phyloP scores from a whole-genome alignment of 371 early-diverging fungal genomes.

The Apophysomyces variabilis region DNA sequence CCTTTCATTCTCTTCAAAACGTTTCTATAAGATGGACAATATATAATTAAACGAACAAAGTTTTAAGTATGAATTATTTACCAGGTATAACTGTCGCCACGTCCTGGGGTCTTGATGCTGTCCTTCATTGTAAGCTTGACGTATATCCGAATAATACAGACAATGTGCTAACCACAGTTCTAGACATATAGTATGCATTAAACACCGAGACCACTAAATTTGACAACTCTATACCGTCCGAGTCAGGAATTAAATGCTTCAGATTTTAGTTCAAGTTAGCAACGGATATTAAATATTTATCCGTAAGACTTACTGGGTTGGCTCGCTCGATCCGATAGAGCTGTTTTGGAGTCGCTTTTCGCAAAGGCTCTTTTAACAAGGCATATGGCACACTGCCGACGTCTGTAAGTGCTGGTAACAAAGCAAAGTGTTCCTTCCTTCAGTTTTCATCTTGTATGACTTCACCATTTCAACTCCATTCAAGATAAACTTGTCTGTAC shows the following conservation, averaged over 20 bases:
- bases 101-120: conserved; percentile 27
- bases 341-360: conserved; percentile 44
- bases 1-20: conserved; percentile 36
- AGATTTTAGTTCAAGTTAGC: not conserved
- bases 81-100: conserved; percentile 45
- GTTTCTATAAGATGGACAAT: conserved; percentile 22
- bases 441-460: not conserved
- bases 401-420: conserved; percentile 32
- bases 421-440: not conserved
- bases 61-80: conserved; percentile 13
- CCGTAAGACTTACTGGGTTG: conserved; percentile 40
- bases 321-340: conserved; percentile 42
- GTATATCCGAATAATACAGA: conserved; percentile 35
- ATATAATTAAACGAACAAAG: not conserved
- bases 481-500: not conserved
- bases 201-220: not conserved
- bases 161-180: conserved; percentile 50
- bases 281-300: conserved; percentile 1
- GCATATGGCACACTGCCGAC: conserved; percentile 44
- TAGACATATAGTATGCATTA: conserved; percentile 14
- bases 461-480: not conserved
- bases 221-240: conserved; percentile 32
- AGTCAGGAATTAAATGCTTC: conserved; percentile 40
- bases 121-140: conserved; percentile 37
- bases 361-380: conserved; percentile 33